Evolutionary conservation across 306 rosid species (phyloP).

Genomic region (Vicia faba): DNA sequence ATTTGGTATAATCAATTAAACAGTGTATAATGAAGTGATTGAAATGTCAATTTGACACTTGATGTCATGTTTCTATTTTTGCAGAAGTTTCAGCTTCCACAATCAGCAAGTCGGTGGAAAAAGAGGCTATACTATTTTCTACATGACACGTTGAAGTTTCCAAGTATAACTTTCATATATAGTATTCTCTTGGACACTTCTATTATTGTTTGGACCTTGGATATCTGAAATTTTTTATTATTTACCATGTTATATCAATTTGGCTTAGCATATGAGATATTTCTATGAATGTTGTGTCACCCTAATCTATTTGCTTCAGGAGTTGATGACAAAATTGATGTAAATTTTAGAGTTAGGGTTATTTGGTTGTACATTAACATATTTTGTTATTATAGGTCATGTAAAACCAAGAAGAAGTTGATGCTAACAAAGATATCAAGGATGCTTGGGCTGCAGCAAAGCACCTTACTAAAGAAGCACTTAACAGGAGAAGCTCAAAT

Average conservation of each 20-base stretch:
- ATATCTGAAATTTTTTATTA: background rate
- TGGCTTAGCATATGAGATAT: constrained; percentile 8
- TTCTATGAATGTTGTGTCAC: constrained; percentile 9
- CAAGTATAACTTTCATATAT: constrained; percentile 54
- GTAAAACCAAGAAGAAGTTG: constrained; percentile 89
- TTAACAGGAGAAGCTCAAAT: constrained; percentile 77
- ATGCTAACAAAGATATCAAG: constrained; percentile 60
- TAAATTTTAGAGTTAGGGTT: constrained; percentile 12
- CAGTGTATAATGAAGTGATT: constrained; percentile 26
- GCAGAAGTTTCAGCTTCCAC: constrained; percentile 91
- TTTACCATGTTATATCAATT: constrained; percentile 13
- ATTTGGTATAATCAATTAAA: constrained; percentile 61
- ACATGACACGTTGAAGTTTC: constrained; percentile 85
- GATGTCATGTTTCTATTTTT: constrained; percentile 33
- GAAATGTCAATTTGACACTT: constrained; percentile 12
- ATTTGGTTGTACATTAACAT: too few species aligned
- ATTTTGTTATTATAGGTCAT: constrained; percentile 73
- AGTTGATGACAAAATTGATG: constrained; percentile 12
- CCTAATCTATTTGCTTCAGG: constrained; percentile 33
- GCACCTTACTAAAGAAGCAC: constrained; percentile 80
- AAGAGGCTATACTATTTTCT: constrained; percentile 71
- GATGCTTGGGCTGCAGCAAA: constrained; percentile 88
- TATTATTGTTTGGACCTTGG: constrained; percentile 26
- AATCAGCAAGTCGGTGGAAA: constrained; percentile 81
- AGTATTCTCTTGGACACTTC: constrained; percentile 10